Evolutionary conservation across 163 green algal genomes (phyloP).

Genomic region (Chlorella variabilis): DNA sequence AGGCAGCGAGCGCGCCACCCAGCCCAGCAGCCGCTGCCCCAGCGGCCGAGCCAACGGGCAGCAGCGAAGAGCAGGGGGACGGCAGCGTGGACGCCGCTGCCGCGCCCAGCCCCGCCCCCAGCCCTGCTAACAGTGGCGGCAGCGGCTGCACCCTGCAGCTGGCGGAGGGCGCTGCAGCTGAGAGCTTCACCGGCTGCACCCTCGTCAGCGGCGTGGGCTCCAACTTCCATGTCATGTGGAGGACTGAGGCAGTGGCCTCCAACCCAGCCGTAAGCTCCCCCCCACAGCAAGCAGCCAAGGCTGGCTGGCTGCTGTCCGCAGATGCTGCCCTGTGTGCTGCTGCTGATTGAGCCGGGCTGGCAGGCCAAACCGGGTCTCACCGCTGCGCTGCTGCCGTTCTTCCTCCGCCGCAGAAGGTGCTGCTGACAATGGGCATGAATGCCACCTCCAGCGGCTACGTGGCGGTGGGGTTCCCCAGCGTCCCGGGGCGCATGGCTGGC

Average conservation of each 20-base stretch:
- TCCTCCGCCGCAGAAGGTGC: conserved; percentile 1
- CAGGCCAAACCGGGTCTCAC: too few species aligned
- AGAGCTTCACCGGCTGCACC: not conserved
- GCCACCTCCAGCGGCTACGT: conserved; percentile 15
- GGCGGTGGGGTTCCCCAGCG: conserved; percentile 35
- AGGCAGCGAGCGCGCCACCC: too few species aligned
- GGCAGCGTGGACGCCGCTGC: too few species aligned
- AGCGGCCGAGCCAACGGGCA: too few species aligned
- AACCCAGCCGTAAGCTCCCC: not conserved
- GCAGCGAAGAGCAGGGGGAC: too few species aligned
- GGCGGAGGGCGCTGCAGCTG: too few species aligned
- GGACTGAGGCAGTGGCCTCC: not conserved
- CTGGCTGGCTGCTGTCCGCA: too few species aligned
- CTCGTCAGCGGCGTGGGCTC: not conserved
- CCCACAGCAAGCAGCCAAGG: too few species aligned
- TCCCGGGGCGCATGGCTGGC: conserved; percentile 14
- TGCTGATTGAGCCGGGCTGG: too few species aligned
- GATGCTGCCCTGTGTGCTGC: too few species aligned
- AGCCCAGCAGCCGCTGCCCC: too few species aligned
- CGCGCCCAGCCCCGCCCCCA: not conserved
- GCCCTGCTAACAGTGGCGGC: not conserved
- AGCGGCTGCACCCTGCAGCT: conserved; percentile 10
- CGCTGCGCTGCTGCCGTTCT: too few species aligned
- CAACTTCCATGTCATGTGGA: conserved; percentile 8
- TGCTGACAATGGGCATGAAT: conserved; percentile 15